Evolutionary conservation across 1,284 basidiomycete genomes (phyloP).

Genomic region (Cystobasidium slooffiae): DNA sequence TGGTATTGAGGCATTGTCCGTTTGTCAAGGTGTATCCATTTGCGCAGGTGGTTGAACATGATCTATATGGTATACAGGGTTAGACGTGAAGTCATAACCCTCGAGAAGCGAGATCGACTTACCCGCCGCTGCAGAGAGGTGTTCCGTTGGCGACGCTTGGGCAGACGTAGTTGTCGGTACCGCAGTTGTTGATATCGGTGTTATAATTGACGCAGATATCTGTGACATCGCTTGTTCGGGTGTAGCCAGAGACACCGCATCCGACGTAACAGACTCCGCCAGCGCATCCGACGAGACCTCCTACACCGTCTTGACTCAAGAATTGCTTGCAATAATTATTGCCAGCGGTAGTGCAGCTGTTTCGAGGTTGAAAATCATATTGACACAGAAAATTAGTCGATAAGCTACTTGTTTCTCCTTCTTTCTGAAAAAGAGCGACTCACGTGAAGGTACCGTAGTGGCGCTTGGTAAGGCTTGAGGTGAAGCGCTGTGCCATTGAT

Average conservation of each 20-base stretch:
- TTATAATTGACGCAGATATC: constrained; percentile 24
- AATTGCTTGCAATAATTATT: constrained; percentile 29
- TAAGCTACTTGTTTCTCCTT: no score
- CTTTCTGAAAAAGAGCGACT: no score
- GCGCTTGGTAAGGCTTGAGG: no score
- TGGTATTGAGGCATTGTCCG: neutral
- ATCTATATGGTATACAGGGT: no score
- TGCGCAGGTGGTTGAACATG: no score
- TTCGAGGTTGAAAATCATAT: neutral
- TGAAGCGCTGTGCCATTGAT: no score
- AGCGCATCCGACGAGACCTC: constrained; percentile 19
- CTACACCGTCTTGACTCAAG: constrained; percentile 23
- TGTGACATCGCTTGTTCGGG: constrained; percentile 13
- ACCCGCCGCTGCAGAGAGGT: neutral
- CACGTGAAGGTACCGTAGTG: no score
- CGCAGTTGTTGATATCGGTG: constrained; percentile 10
- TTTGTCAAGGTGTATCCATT: no score
- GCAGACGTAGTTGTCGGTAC: constrained; percentile 3
- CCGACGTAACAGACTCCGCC: constrained; percentile 18
- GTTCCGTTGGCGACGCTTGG: neutral
- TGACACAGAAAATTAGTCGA: no score
- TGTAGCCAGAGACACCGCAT: constrained; percentile 26
- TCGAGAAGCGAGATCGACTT: no score
- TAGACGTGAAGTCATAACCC: no score
- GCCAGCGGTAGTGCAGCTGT: neutral